These are phyloP conservation scores for Arthrinium puccinioides DNA, from an alignment of 2,329 filamentous ascomycete species.

Conservation along the genomic window DNA sequence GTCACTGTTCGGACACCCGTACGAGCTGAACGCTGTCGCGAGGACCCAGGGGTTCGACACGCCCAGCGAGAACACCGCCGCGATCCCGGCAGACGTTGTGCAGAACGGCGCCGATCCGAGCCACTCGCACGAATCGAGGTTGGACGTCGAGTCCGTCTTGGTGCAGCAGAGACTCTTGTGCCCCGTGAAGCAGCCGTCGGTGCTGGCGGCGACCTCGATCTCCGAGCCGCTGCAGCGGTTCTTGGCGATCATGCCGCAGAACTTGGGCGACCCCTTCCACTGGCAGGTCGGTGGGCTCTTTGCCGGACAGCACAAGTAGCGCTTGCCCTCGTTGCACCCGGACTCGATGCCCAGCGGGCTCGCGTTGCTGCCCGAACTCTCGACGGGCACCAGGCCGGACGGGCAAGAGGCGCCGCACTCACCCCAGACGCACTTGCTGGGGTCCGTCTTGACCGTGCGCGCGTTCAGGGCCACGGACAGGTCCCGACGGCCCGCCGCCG, in stretches of 20 bases:
- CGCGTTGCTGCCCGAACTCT: neutral
- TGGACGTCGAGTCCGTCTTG: neutral
- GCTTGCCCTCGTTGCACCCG: neutral
- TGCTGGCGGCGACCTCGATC: conserved; percentile 17
- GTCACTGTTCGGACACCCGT: no score
- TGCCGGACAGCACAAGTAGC: neutral
- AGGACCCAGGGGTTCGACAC: neutral
- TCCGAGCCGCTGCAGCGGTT: neutral
- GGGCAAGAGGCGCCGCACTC: neutral
- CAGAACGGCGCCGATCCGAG: neutral
- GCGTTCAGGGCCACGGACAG: no score
- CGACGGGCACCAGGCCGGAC: neutral
- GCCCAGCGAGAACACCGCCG: neutral
- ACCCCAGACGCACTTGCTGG: neutral
- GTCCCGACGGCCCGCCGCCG: neutral
- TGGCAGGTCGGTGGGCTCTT: neutral
- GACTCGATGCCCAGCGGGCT: neutral
- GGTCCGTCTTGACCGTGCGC: no score
- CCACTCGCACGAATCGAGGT: neutral
- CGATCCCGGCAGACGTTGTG: no score
- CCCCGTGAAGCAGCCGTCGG: conserved; percentile 38
- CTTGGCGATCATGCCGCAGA: neutral
- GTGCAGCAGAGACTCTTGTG: conserved; percentile 20
- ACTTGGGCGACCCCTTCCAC: conserved; percentile 30
- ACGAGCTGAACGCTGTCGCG: neutral